Evolutionary conservation across 805 yeast species (phyloP), one percentile per base, ranked within the genome.

Genomic region (Cyberlindnera mycetangii): DNA sequence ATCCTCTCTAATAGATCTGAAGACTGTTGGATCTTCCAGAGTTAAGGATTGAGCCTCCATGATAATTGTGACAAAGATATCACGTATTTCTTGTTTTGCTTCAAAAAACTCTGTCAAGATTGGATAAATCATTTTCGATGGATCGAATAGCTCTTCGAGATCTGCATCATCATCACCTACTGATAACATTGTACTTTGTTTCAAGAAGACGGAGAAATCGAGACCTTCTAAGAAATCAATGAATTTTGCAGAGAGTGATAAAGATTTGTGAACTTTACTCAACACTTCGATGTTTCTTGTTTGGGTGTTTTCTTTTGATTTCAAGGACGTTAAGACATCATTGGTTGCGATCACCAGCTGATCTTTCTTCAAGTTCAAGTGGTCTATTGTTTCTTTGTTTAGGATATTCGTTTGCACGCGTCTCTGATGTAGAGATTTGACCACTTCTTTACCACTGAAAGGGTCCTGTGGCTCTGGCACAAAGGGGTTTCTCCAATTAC

Each of bases 401-500:
- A 82, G 65, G n/a, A 77, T 62, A 1, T 72, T 59, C 49, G 75
- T 76, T 32, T 70, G 68, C 38, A 68, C 39, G 42, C 50, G 49
- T 36, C 54, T 53, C 12, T 52, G 55, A 28, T 55, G 53, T 4
- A 53, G 32, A 3, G 59, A 48, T 32, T 46, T 53, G 12, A 37
- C 43, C 44, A 55, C 55, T 52, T 37, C 69, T 56, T 35, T 58
- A 3, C 54, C 53, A 12, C 54, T 47, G 42, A 54, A 55, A n/a
- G 61, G 64, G 32, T 56, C 59, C 27, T 48, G 48, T 19, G 61
- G 59, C 33, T 62, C 61, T n/a, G 70, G 60, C 51, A 78, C 76
- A 52, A 83, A 82, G 20, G 86, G 87, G 54, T 83, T 84, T 38
- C 78, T 75, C 83, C 89, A 85, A 48, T 82, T 81, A n/a, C 90